Base-by-base conservation (phyloP, 352 stramenopile genomes). In the Phytophthora nicotianae region DNA sequence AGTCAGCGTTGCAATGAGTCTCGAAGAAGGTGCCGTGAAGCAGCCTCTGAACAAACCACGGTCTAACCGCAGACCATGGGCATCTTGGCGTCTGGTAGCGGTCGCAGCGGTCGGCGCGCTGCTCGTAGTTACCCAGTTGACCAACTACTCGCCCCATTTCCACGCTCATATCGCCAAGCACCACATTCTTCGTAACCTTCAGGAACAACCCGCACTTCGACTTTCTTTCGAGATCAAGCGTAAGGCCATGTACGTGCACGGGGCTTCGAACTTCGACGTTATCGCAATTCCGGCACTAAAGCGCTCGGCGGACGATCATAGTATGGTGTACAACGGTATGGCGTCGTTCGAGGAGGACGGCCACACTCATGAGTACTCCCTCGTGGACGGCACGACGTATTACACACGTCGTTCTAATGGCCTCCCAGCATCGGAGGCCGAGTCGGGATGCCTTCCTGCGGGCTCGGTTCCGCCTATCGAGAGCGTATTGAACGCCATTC, bases 221-320 rank as follows among this genome's bases (percentile, higher is more conserved):
- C 58, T 85, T 9, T 70, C 62, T 1, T 73, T 82, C 51, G 59
- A 65, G 19, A 35, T 81, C 50, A 82, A 82, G 50, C 70, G 73
- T 9, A 76, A 59, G 37, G 60, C 72, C 35, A 81, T 82, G 73
- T 58, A 65, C 49, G 49, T 82, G 1, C 62, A 81, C 11, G 73
- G 73, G 0, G 35, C 49, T 1, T 74, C 73, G 17, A 66, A 64
- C 3, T 76, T 81, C 35, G 64, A 82, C 23, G 62, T 82, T 0
- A 45, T 85, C 2, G 76, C 62, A 14, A 70, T 58, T 27, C 76
- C 64, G 5, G 59, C 59, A 58, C 64, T 49, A 53, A 64, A 41
- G 40, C 32, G 19, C 14, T 55, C 26, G 3, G 23, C 35, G 0
- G 27, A 33, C 13, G 56, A 67, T 10, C 65, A 46, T 24, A 56